Percentiles rank a stretch among this genome's conserved stretches.
Conservation (phyloP, 2,329 filamentous ascomycete species). For the Colletotrichum lupini region DNA sequence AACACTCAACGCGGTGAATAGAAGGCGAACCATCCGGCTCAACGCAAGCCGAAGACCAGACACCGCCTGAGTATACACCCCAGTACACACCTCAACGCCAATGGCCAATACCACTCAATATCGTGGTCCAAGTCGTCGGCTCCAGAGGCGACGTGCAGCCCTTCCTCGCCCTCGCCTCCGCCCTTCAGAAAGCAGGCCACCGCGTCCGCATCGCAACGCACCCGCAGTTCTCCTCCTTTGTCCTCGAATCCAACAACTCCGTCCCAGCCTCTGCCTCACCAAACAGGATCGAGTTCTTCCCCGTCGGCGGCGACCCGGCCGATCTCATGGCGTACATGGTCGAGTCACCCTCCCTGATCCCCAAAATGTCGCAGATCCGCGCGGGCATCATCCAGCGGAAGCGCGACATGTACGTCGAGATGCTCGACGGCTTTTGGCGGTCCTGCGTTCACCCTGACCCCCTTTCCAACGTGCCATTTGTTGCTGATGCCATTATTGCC, state of each 20-base stretch:
- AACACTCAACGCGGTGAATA: not conserved
- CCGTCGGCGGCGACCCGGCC: constrained; percentile 63
- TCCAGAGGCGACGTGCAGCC: constrained; percentile 67
- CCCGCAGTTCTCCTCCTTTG: constrained; percentile 58
- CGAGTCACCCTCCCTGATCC: constrained; percentile 42
- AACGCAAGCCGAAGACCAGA: not conserved
- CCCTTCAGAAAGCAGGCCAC: constrained; percentile 58
- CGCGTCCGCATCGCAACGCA: constrained; percentile 64
- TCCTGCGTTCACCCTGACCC: constrained; percentile 36
- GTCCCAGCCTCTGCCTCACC: not conserved
- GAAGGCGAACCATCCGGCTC: constrained; percentile 20
- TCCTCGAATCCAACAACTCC: constrained; percentile 47
- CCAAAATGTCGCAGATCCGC: constrained; percentile 40
- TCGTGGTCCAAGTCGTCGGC: constrained; percentile 66
- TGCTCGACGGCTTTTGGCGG: constrained; percentile 41
- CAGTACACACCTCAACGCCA: not conserved
- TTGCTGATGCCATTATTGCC: constrained; percentile 62
- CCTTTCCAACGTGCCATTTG: constrained; percentile 49
- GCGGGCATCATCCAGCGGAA: constrained; percentile 41
- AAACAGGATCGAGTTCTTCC: constrained; percentile 59
- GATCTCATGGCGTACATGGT: constrained; percentile 50
- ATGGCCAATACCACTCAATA: constrained; percentile 51
- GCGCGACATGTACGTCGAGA: constrained; percentile 39
- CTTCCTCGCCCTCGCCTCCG: constrained; percentile 63
- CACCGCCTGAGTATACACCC: constrained; percentile 13